These are phyloP conservation scores for Lumnitzera littorea DNA, from an alignment of 345 rosid genomes.

Conservation along the genomic window DNA sequence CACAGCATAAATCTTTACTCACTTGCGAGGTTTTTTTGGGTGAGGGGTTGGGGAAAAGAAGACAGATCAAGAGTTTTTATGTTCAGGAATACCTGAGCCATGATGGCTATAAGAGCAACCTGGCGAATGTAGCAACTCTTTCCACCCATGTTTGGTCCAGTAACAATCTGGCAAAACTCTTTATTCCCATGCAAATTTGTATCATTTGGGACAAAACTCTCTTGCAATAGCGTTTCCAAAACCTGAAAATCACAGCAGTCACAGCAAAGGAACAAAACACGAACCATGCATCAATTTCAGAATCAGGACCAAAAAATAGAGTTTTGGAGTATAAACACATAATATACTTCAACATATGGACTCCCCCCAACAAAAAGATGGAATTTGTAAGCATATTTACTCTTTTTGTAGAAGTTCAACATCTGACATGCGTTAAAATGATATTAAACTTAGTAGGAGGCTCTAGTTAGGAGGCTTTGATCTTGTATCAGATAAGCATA, in stretches of 20 bases:
- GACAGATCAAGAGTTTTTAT: not conserved
- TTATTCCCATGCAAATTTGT: slow-evolving; percentile 57
- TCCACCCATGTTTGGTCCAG: slow-evolving; percentile 99
- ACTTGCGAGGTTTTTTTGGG: too few relatives aligned
- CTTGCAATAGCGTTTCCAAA: slow-evolving; percentile 66
- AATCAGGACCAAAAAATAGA: not conserved
- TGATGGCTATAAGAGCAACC: slow-evolving; percentile 76
- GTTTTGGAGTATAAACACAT: not conserved
- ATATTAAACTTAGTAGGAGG: too few relatives aligned
- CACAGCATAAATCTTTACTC: too few relatives aligned
- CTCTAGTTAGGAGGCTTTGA: not conserved
- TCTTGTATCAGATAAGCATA: not conserved
- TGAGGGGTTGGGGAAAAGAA: not conserved
- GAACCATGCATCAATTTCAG: not conserved
- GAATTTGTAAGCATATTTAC: not conserved
- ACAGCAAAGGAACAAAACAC: not conserved
- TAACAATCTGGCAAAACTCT: slow-evolving; percentile 81
- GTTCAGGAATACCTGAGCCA: slow-evolving; percentile 78
- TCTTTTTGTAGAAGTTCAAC: too few relatives aligned
- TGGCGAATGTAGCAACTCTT: slow-evolving; percentile 98
- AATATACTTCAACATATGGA: not conserved
- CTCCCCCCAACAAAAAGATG: not conserved
- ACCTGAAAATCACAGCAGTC: slow-evolving; percentile 40
- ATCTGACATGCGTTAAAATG: too few relatives aligned
- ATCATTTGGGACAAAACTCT: slow-evolving; percentile 81